Percentiles rank a stretch among this genome's conserved stretches.
Evolutionary conservation across 1,284 basidiomycete genomes (phyloP).

Genomic region (Marasmius fiardii): DNA sequence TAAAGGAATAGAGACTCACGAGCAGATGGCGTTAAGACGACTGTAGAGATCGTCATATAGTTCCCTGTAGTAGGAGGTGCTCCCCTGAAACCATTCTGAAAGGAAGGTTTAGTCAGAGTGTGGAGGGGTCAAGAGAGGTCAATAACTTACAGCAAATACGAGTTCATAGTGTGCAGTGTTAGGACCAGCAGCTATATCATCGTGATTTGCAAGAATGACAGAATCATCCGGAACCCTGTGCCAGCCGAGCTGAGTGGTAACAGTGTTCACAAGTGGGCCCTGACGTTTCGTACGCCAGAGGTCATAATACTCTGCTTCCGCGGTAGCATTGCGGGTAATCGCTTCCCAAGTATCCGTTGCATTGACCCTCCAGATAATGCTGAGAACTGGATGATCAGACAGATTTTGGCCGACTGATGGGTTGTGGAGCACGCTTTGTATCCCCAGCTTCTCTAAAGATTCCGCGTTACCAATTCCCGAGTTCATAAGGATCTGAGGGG

Average conservation of each 20-base stretch:
- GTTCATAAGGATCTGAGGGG: slow-evolving; percentile 28
- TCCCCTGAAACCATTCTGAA: slow-evolving; percentile 1
- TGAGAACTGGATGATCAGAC: slow-evolving; percentile 29
- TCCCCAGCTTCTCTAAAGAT: slow-evolving; percentile 22
- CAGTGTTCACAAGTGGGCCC: slow-evolving; percentile 19
- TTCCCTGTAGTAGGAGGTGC: background rate
- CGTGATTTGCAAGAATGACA: slow-evolving; percentile 7
- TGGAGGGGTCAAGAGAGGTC: background rate
- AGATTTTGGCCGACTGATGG: slow-evolving; percentile 31
- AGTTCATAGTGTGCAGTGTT: slow-evolving; percentile 14
- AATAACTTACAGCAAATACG: slow-evolving; percentile 12
- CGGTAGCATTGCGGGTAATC: slow-evolving; percentile 16
- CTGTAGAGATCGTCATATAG: background rate
- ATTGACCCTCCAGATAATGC: slow-evolving; percentile 20
- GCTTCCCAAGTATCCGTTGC: slow-evolving; percentile 19
- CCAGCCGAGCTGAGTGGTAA: slow-evolving; percentile 19
- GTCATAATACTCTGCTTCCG: slow-evolving; percentile 10
- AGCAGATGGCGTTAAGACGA: background rate
- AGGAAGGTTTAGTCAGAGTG: background rate
- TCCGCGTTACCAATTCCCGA: slow-evolving; percentile 28
- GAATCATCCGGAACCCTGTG: slow-evolving; percentile 19
- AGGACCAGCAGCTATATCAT: slow-evolving; percentile 17
- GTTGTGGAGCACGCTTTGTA: slow-evolving; percentile 21
- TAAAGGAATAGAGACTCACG: background rate
- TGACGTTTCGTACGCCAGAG: slow-evolving; percentile 17